Conservation (phyloP, 805 yeast species). For the Brettanomyces nanus region DNA sequence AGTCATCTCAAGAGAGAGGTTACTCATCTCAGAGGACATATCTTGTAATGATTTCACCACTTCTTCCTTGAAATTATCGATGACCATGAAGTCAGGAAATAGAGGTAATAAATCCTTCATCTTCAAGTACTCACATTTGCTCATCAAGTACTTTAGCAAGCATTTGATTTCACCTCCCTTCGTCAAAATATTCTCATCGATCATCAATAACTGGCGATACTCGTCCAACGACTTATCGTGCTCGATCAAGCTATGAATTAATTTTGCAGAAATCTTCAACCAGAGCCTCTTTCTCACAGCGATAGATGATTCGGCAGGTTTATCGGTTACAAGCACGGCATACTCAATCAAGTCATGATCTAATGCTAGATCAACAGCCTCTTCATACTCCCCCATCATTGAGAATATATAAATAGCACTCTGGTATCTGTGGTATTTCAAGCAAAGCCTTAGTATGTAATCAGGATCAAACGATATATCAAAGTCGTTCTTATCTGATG, state of each 20-base stretch:
- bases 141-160: slow-evolving; percentile 29
- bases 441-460: slow-evolving; percentile 66
- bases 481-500: slow-evolving; percentile 8
- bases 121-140: slow-evolving; percentile 42
- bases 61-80: slow-evolving; percentile 78
- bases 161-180: slow-evolving; percentile 23
- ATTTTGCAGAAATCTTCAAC: slow-evolving; percentile 53
- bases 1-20: slow-evolving; percentile 66
- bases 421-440: slow-evolving; percentile 46
- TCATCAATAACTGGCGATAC: slow-evolving; percentile 12
- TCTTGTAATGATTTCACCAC: slow-evolving; percentile 70
- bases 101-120: slow-evolving; percentile 79
- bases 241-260: slow-evolving; percentile 29
- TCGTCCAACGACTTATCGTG: slow-evolving; percentile 21
- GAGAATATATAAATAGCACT: slow-evolving; percentile 73
- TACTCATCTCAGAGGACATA: slow-evolving; percentile 58
- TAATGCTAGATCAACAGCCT: slow-evolving; percentile 72
- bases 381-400: slow-evolving; percentile 60
- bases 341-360: slow-evolving; percentile 48
- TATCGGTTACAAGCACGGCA: slow-evolving; percentile 51
- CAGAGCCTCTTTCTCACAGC: slow-evolving; percentile 60
- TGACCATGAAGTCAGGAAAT: slow-evolving; percentile 75
- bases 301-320: slow-evolving; percentile 23
- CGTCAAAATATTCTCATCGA: slow-evolving; percentile 5
- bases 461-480: slow-evolving; percentile 55